Evolutionary conservation across 306 rosid genomes (phyloP).

Genomic region (Betula pendula): DNA sequence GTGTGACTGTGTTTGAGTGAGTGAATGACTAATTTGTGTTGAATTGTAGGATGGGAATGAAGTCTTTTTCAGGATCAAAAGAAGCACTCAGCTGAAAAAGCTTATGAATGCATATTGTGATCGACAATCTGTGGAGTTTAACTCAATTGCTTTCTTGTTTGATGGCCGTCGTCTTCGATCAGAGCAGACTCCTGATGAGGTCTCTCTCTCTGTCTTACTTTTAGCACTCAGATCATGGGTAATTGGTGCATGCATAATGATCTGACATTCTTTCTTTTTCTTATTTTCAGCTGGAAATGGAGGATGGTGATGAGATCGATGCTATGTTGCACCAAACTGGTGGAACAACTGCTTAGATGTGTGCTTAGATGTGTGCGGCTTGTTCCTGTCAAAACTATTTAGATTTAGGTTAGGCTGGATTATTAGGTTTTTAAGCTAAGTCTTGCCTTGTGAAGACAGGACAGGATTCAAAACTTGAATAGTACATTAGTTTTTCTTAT

Average conservation of each 20-base stretch:
- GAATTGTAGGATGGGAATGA: slow-evolving; percentile 58
- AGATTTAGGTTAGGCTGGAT: background rate
- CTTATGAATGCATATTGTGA: slow-evolving; percentile 80
- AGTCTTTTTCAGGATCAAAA: slow-evolving; percentile 65
- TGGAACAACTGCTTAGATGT: slow-evolving; percentile 32
- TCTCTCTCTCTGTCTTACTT: slow-evolving; percentile 10
- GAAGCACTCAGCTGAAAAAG: slow-evolving; percentile 71
- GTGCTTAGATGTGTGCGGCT: slow-evolving; percentile 13
- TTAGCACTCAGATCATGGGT: background rate
- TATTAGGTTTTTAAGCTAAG: background rate
- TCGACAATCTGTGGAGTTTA: slow-evolving; percentile 56
- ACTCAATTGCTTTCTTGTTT: slow-evolving; percentile 57
- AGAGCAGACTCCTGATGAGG: slow-evolving; percentile 81
- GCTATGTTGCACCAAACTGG: slow-evolving; percentile 80
- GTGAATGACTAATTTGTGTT: slow-evolving; percentile 9
- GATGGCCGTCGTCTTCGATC: slow-evolving; percentile 69
- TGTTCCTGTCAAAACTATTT: slow-evolving; percentile 9
- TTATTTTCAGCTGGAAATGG: slow-evolving; percentile 60
- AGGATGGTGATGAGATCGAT: slow-evolving; percentile 74
- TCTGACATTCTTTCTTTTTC: background rate
- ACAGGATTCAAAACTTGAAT: background rate
- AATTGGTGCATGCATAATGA: background rate
- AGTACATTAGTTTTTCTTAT: background rate
- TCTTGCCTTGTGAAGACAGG: background rate
- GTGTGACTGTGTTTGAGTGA: background rate